Conservation (phyloP, 2,329 filamentous ascomycete species). For the Arthrobotrys sinensis region DNA sequence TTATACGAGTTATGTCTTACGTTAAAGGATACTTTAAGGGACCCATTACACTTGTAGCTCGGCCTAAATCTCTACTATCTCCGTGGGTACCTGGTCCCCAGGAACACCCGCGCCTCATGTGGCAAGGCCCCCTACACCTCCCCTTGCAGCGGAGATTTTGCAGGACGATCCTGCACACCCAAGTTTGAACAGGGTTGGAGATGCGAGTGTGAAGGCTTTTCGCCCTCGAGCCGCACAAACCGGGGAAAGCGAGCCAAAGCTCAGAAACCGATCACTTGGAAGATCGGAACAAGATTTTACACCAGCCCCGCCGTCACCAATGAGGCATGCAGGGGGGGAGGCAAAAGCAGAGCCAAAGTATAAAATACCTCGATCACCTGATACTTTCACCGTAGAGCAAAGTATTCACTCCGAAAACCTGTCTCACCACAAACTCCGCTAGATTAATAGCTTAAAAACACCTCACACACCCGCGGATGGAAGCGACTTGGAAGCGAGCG, state of each 20-base stretch:
- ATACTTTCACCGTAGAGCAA: background rate
- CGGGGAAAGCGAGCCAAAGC: background rate
- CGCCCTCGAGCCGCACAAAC: conserved; percentile 13
- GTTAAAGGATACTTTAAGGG: background rate
- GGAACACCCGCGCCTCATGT: conserved; percentile 46
- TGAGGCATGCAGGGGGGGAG: conserved; percentile 7
- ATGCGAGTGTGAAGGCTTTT: background rate
- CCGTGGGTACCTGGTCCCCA: background rate
- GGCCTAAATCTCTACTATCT: conserved; percentile 10
- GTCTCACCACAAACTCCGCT: conserved; percentile 40
- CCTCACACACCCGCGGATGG: conserved; percentile 45
- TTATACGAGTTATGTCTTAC: background rate
- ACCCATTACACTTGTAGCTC: background rate
- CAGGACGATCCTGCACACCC: conserved; percentile 11
- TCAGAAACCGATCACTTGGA: background rate
- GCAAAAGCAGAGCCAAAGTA: conserved; percentile 10
- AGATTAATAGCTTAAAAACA: conserved; percentile 11
- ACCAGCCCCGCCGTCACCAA: background rate
- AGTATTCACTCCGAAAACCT: conserved; percentile 18
- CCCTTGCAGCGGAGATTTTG: conserved; percentile 52
- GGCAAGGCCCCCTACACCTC: conserved; percentile 17
- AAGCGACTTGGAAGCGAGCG: conserved; percentile 42
- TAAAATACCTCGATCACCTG: conserved; percentile 14
- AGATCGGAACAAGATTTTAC: background rate
- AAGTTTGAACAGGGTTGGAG: conserved; percentile 13